Evolutionary conservation across 345 rosid genomes (phyloP).

Genomic region (Bruguiera sexangula): DNA sequence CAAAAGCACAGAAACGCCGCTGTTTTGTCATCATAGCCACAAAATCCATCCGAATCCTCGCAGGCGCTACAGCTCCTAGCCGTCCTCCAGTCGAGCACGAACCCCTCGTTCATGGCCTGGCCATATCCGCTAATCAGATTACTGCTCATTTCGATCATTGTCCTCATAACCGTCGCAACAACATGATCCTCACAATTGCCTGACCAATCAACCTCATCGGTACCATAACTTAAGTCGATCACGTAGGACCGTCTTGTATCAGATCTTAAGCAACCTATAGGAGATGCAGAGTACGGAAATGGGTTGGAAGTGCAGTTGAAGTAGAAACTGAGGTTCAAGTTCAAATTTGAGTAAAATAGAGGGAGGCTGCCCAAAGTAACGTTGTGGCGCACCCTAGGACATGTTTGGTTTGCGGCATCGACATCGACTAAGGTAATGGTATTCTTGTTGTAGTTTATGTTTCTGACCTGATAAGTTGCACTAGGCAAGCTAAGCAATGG

Average conservation of each 20-base stretch:
- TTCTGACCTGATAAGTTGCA: constrained; percentile 1
- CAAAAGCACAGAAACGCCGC: constrained; percentile 13
- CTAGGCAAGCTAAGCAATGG: neutral
- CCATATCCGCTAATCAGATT: neutral
- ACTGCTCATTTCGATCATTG: neutral
- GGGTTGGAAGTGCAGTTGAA: constrained; percentile 26
- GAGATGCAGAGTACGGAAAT: neutral
- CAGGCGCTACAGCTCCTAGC: constrained; percentile 12
- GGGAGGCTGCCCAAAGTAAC: constrained; percentile 16
- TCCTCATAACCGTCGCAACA: constrained; percentile 17
- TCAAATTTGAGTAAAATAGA: constrained; percentile 1
- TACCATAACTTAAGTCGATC: neutral
- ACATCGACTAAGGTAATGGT: constrained; percentile 20
- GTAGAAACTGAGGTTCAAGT: constrained; percentile 27
- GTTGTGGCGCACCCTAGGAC: constrained; percentile 30
- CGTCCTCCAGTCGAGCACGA: constrained; percentile 22
- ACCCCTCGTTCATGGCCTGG: constrained; percentile 14
- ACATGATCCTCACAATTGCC: constrained; percentile 13
- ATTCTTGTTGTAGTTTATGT: neutral
- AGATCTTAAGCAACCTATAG: constrained; percentile 6
- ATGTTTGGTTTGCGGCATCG: neutral
- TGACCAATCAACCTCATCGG: neutral
- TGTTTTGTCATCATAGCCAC: neutral
- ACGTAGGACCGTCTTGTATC: constrained; percentile 10
- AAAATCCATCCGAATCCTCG: constrained; percentile 23